These are phyloP conservation scores for Fusarium torulosum DNA, from an alignment of 2,329 filamentous ascomycete species.

Conservation along the genomic window DNA sequence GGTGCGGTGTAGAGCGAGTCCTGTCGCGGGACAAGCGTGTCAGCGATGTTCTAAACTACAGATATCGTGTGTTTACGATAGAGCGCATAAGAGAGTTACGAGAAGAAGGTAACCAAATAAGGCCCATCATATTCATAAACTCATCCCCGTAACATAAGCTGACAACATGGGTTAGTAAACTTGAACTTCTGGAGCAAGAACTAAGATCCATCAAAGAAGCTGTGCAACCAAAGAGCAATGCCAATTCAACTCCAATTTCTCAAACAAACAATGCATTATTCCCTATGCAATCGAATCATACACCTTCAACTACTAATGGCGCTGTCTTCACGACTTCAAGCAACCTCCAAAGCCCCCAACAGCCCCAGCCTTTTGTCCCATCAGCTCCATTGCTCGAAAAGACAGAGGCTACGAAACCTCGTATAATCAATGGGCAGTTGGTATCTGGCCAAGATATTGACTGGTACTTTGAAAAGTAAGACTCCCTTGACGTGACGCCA, in stretches of 20 bases:
- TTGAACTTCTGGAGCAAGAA: slow-evolving; percentile 67
- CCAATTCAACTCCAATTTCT: slow-evolving; percentile 47
- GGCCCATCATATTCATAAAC: background rate
- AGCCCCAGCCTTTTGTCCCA: slow-evolving; percentile 12
- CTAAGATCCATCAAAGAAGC: slow-evolving; percentile 67
- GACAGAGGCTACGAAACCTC: slow-evolving; percentile 53
- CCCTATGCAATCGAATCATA: slow-evolving; percentile 31
- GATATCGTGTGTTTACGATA: slow-evolving; percentile 60
- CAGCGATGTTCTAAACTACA: slow-evolving; percentile 60
- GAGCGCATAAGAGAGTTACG: slow-evolving; percentile 61
- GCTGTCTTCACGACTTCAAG: slow-evolving; percentile 20
- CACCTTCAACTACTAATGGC: slow-evolving; percentile 17
- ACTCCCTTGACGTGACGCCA: background rate
- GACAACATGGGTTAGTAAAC: slow-evolving; percentile 57
- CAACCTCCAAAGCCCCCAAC: slow-evolving; percentile 13
- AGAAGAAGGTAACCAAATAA: slow-evolving; percentile 55
- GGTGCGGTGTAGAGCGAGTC: slow-evolving; percentile 61
- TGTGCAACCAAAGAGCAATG: slow-evolving; percentile 52
- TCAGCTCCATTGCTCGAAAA: slow-evolving; percentile 33
- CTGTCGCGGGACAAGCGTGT: slow-evolving; percentile 56
- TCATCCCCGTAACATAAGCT: slow-evolving; percentile 19
- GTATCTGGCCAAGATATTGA: slow-evolving; percentile 67
- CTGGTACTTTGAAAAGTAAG: slow-evolving; percentile 66
- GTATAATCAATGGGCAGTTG: slow-evolving; percentile 61
- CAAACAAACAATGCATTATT: slow-evolving; percentile 45